Evolutionary conservation across 129 eudicot species (phyloP), one percentile per base, ranked within the genome.

Genomic region (Flaveria robusta): DNA sequence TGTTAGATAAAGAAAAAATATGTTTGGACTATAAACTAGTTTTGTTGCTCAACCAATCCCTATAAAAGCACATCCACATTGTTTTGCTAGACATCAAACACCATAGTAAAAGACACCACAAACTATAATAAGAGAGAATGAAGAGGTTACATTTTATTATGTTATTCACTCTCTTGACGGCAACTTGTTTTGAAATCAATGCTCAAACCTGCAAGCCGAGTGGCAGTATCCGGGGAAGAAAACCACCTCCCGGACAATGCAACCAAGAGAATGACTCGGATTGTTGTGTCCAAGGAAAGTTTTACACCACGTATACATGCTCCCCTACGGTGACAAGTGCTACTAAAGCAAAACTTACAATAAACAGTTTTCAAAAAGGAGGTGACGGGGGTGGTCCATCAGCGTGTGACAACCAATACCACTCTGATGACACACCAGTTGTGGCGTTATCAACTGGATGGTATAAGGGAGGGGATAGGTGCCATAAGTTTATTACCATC

Each of bases 341-440:
- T 16, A 83, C 87, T 1, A 75, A 72, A 39, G 90, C 90, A 4
- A 74, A 69, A 27, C 82, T 86, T 12, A 86, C 90, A 7, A 70
- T 77, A 9, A 86, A 86, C 7, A 74, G 87, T 70, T 86, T 86
- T 41, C 79, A 79, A 70, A 71, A 80, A 41, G 90, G 83, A 19
- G 80, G 81, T 26, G 90, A 86, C 27, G 90, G 90, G 1, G 88
- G 86, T 10, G 86, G 88, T 47, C 84, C 90, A 16, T 83, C 88
- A 0, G 86, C 68, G 43, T 86, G 90, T 66, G 88, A 86, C 43
- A 52, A 58, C 5, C 71, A 81, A 2, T 86, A 83, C 77, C 87
- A 83, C 76, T 74, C 79, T n/a, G 81, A 77, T 22, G 77, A 83
- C 81, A 72, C 80, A 1, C 87, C 87, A 2, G 84, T 86, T 0